These are phyloP conservation scores for Solanum commersonii DNA, from an alignment of 257 asterid genomes.

Conservation along the genomic window DNA sequence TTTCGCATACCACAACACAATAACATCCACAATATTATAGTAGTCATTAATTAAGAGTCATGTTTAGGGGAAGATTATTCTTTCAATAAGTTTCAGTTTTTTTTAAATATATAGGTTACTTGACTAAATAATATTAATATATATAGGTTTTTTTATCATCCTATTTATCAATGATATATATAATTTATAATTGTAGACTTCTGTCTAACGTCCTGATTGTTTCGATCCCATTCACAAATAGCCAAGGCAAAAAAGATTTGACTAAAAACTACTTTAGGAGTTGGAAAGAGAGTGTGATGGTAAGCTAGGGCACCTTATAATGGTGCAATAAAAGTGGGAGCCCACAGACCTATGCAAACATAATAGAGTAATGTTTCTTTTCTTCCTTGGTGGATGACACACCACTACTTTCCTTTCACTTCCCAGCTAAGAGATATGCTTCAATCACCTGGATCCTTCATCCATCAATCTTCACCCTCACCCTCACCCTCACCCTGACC, in stretches of 20 bases:
- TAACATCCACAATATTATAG: too few species aligned
- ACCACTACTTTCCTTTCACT: slow-evolving; percentile 7
- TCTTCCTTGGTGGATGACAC: slow-evolving; percentile 31
- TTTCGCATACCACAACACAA: too few species aligned
- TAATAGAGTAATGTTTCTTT: not conserved
- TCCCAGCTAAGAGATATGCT: slow-evolving; percentile 45
- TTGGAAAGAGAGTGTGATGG: slow-evolving; percentile 34
- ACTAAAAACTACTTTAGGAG: not conserved
- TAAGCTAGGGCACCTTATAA: slow-evolving; percentile 57
- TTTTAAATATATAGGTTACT: not conserved
- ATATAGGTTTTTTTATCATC: not conserved
- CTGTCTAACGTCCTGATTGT: too few species aligned
- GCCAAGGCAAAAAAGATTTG: not conserved
- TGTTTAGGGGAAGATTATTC: too few species aligned
- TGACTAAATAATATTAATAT: too few species aligned
- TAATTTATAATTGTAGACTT: too few species aligned
- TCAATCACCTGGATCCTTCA: slow-evolving; percentile 58
- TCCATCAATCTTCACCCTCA: not conserved
- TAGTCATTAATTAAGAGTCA: too few species aligned
- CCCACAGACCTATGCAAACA: slow-evolving; percentile 22
- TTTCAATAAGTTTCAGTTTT: too few species aligned
- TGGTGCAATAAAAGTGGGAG: not conserved
- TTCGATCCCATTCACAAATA: not conserved
- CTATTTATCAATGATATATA: too few species aligned
- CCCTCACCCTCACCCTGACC: not conserved